Evolutionary conservation across 2,329 filamentous ascomycete species (phyloP).

Genomic region (Botryotinia narcissicola): DNA sequence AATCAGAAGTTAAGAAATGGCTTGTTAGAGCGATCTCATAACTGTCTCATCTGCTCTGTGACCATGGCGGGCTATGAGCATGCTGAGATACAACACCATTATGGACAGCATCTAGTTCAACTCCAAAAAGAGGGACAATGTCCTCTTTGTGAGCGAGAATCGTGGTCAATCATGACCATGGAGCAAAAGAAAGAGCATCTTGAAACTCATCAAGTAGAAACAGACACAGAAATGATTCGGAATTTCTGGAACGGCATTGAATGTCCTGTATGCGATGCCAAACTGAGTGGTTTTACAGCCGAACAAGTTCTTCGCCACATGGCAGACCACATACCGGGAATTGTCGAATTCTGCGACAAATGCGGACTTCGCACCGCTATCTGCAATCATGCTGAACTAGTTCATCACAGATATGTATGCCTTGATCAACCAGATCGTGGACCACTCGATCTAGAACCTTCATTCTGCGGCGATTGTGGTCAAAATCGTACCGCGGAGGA

Average conservation of each 20-base stretch:
- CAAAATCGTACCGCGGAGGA: conserved; percentile 9
- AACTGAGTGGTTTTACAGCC: conserved; percentile 22
- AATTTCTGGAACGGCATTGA: conserved; percentile 26
- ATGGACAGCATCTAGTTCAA: conserved; percentile 25
- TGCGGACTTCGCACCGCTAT: conserved; percentile 24
- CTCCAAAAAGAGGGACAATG: conserved; percentile 28
- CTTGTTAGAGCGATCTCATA: conserved; percentile 27
- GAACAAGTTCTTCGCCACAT: conserved; percentile 29
- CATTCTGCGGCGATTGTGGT: conserved; percentile 26
- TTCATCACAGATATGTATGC: conserved; percentile 23
- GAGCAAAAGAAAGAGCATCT: conserved; percentile 31
- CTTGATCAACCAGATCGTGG: conserved; percentile 4
- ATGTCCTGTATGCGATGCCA: conserved; percentile 32
- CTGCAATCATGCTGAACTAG: conserved; percentile 15
- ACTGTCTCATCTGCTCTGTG: conserved; percentile 28
- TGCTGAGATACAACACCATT: conserved; percentile 27
- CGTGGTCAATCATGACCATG: conserved; percentile 29
- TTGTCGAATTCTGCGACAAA: conserved; percentile 31
- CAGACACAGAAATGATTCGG: conserved; percentile 20
- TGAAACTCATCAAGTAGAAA: conserved; percentile 19
- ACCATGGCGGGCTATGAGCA: conserved; percentile 25
- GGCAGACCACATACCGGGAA: conserved; percentile 28
- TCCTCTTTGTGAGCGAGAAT: conserved; percentile 30
- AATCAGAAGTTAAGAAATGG: conserved; percentile 30
- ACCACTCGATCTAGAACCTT: neutral